phyloP scores from a whole-genome alignment of 257 asterid genomes.

The Primulina huaijiensis region DNA sequence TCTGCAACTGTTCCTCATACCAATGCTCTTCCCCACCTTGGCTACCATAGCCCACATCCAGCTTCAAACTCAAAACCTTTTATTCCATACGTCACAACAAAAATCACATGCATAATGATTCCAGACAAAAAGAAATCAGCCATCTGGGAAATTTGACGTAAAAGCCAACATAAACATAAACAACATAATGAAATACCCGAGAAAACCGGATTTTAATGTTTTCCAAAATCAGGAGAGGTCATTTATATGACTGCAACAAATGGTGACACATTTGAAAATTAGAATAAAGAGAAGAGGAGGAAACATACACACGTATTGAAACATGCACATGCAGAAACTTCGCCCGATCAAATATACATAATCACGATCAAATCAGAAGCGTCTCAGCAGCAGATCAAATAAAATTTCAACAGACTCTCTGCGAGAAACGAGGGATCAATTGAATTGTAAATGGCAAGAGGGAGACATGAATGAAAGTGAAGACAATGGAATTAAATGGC shows the following conservation, averaged over 20 bases:
- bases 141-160: background rate
- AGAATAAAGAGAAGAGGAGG: background rate
- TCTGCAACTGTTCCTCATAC: background rate
- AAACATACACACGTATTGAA: slow-evolving; percentile 22
- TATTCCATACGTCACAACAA: too few species aligned
- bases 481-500: background rate
- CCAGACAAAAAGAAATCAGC: background rate
- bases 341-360: background rate
- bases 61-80: background rate
- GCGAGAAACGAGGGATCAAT: slow-evolving; percentile 19
- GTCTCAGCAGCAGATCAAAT: slow-evolving; percentile 22
- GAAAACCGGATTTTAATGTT: background rate
- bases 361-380: slow-evolving; percentile 23
- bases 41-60: background rate
- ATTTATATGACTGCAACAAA: background rate
- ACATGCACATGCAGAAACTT: background rate
- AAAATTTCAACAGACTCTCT: background rate
- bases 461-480: background rate
- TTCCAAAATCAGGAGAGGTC: background rate
- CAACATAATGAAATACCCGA: background rate
- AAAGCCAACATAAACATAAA: background rate
- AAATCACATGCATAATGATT: too few species aligned
- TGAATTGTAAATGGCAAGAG: background rate
- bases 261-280: background rate
- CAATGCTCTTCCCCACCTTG: background rate